Evolutionary conservation across 2,329 filamentous ascomycete species (phyloP).

Genomic region (Chaetomiaceae sp.): DNA sequence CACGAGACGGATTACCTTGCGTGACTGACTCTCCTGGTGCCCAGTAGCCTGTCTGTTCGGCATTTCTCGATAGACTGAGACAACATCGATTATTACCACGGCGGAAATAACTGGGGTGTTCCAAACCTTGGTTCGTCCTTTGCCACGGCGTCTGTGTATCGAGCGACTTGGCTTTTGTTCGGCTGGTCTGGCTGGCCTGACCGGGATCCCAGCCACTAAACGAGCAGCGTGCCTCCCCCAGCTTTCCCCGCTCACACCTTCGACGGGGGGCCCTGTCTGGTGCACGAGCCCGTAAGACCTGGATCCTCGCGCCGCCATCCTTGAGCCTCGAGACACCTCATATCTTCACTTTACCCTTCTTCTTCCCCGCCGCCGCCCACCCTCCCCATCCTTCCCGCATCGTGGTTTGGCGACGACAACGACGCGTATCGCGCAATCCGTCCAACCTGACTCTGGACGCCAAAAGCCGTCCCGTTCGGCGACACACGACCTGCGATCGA

Average conservation of each 20-base stretch:
- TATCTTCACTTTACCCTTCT: slow-evolving; percentile 19
- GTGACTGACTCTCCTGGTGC: background rate
- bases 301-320: slow-evolving; percentile 25
- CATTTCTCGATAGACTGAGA: background rate
- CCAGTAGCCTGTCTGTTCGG: background rate
- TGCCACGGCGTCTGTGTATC: slow-evolving; percentile 23
- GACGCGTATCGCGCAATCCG: slow-evolving; percentile 4
- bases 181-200: slow-evolving; percentile 20
- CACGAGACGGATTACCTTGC: slow-evolving; percentile 14
- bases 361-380: background rate
- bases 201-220: slow-evolving; percentile 27
- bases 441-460: background rate
- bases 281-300: slow-evolving; percentile 18
- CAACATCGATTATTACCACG: no score
- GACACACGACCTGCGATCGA: slow-evolving; percentile 12
- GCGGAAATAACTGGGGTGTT: slow-evolving; percentile 4
- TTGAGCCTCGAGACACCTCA: slow-evolving; percentile 17
- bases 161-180: slow-evolving; percentile 18
- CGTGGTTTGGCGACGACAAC: slow-evolving; percentile 17
- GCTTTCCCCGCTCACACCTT: slow-evolving; percentile 29
- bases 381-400: slow-evolving; percentile 4
- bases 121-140: slow-evolving; percentile 6
- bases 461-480: slow-evolving; percentile 9
- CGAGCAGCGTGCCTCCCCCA: slow-evolving; percentile 25
- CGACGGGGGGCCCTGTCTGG: slow-evolving; percentile 10